These are phyloP conservation scores for Paramecium biaurelia DNA, from an alignment of 73 alveolate genomes.

Conservation along the genomic window DNA sequence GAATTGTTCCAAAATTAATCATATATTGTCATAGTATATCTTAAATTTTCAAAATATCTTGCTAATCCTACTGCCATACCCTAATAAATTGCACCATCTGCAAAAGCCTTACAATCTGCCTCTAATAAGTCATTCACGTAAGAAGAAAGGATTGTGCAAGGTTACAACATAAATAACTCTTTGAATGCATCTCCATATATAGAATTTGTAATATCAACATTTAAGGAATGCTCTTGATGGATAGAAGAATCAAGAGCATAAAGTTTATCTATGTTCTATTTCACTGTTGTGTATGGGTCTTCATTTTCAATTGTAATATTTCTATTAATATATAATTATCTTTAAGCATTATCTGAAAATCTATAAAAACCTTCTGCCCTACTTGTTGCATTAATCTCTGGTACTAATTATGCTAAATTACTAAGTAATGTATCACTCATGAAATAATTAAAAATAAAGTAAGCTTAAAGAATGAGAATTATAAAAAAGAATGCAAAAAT, in stretches of 20 bases:
- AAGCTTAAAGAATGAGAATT: not conserved
- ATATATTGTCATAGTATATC: constrained; percentile 47
- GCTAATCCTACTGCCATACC: constrained; percentile 64
- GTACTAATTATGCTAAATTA: not conserved
- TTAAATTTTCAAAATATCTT: constrained; percentile 51
- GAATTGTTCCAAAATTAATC: constrained; percentile 5
- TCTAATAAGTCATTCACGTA: not conserved
- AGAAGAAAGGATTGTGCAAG: constrained; percentile 31
- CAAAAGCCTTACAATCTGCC: constrained; percentile 40
- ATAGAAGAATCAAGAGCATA: constrained; percentile 54
- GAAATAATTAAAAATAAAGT: constrained; percentile 43
- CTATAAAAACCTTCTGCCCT: constrained; percentile 54
- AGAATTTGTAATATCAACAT: not conserved
- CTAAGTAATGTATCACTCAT: constrained; percentile 4
- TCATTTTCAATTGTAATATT: not conserved
- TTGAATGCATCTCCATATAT: constrained; percentile 10
- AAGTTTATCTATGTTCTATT: not conserved
- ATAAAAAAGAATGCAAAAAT: not conserved
- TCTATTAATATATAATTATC: constrained; percentile 34
- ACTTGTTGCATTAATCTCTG: constrained; percentile 50
- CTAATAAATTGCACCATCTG: constrained; percentile 52
- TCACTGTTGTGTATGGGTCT: not conserved
- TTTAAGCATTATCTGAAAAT: constrained; percentile 36
- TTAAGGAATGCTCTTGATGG: constrained; percentile 52
- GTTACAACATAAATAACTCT: constrained; percentile 48